These are phyloP conservation scores for Acer campestre DNA, from an alignment of 345 rosid genomes.

Conservation along the genomic window DNA sequence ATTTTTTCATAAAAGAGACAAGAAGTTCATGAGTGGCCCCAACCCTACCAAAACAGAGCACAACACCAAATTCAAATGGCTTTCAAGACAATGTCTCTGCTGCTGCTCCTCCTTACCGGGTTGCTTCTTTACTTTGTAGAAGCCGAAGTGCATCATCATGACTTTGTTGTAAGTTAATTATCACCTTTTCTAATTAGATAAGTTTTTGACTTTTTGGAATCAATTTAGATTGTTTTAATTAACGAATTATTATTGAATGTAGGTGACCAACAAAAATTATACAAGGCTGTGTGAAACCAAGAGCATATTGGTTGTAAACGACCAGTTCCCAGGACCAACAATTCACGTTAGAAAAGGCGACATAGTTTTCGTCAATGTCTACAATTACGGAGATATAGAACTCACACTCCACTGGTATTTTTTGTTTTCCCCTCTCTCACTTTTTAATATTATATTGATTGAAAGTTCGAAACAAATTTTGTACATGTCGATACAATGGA, in stretches of 20 bases:
- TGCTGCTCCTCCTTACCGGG: not conserved
- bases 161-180: constrained; percentile 5
- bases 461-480: too few species aligned
- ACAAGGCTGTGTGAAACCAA: constrained; percentile 34
- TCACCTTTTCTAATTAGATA: not conserved
- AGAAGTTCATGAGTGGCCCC: too few species aligned
- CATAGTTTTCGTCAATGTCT: constrained; percentile 31
- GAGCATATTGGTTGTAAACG: constrained; percentile 33
- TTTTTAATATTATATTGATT: too few species aligned
- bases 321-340: constrained; percentile 33
- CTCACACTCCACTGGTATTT: constrained; percentile 40
- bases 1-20: too few species aligned
- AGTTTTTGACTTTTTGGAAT: too few species aligned
- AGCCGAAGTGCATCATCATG: constrained; percentile 13
- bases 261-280: constrained; percentile 31
- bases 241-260: not conserved
- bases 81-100: too few species aligned
- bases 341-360: constrained; percentile 29
- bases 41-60: too few species aligned
- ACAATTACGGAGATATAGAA: constrained; percentile 30
- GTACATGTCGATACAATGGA: too few species aligned
- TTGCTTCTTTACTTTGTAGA: not conserved
- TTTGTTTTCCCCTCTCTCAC: too few species aligned
- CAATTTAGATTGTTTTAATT: too few species aligned
- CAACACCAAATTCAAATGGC: too few species aligned